Percentiles rank a stretch among this genome's conserved stretches.
These are phyloP conservation scores for Collariella sp. DNA, from an alignment of 495 filamentous ascomycete genomes.

Conservation along the genomic window DNA sequence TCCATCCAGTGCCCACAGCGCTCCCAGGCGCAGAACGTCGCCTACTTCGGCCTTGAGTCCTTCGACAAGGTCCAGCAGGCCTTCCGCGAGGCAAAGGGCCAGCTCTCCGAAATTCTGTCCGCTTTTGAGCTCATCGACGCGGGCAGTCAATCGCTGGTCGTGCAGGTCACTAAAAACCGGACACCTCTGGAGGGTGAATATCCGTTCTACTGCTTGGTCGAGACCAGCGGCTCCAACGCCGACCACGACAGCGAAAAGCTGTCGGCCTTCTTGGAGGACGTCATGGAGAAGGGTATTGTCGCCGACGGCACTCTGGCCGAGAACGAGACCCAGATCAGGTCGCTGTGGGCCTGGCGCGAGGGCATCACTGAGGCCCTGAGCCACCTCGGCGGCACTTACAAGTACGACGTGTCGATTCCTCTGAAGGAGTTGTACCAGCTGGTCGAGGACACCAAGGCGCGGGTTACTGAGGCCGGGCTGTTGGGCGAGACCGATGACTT, in stretches of 20 bases:
- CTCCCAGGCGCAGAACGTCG: slow-evolving; percentile 76
- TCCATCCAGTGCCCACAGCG: slow-evolving; percentile 85
- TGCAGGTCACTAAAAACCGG: slow-evolving; percentile 63
- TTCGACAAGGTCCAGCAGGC: slow-evolving; percentile 79
- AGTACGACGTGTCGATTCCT: slow-evolving; percentile 95
- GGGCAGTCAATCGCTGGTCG: slow-evolving; percentile 65
- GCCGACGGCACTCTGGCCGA: slow-evolving; percentile 83
- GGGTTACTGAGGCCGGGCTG: slow-evolving; percentile 62
- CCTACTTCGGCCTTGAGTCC: slow-evolving; percentile 76
- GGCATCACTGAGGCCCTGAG: slow-evolving; percentile 80
- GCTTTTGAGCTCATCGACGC: slow-evolving; percentile 97
- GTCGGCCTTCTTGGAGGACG: slow-evolving; percentile 74
- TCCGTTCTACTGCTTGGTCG: slow-evolving; percentile 93
- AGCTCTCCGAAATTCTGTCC: slow-evolving; percentile 88
- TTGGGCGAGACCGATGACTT: slow-evolving; percentile 67
- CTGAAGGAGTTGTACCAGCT: slow-evolving; percentile 77
- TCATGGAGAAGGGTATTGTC: slow-evolving; percentile 79
- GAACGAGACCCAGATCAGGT: slow-evolving; percentile 77
- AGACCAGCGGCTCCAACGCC: slow-evolving; percentile 87
- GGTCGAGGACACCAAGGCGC: slow-evolving; percentile 70
- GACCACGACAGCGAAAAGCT: slow-evolving; percentile 91
- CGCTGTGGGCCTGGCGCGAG: slow-evolving; percentile 89
- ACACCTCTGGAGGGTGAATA: slow-evolving; percentile 70
- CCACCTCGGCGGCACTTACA: slow-evolving; percentile 93
- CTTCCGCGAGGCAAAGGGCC: slow-evolving; percentile 77